Evolutionary conservation across 805 yeast species (phyloP).

Genomic region (Lipomyces anomalus): DNA sequence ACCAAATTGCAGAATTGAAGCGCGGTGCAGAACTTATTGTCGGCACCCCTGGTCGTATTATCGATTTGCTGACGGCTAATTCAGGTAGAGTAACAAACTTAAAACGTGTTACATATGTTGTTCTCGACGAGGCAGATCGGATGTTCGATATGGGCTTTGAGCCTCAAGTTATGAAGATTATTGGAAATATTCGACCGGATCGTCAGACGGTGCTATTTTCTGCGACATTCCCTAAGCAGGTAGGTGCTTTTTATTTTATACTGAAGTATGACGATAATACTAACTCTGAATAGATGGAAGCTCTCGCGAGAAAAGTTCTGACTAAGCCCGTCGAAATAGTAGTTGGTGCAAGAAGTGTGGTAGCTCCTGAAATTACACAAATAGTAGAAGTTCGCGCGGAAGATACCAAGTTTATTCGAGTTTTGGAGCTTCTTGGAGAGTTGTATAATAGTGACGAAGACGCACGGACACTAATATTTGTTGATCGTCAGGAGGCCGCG

Average conservation of each 20-base stretch:
- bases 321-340: constrained; percentile 64
- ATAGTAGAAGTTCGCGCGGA: constrained; percentile 55
- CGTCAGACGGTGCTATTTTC: constrained; percentile 85
- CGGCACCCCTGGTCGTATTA: constrained; percentile 93
- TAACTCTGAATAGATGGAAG: constrained; percentile 52
- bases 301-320: constrained; percentile 61
- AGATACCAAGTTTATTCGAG: constrained; percentile 49
- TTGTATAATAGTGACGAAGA: constrained; percentile 33
- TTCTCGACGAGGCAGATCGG: constrained; percentile 92
- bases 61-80: constrained; percentile 80
- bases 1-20: constrained; percentile 74
- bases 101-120: constrained; percentile 68
- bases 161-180: constrained; percentile 82
- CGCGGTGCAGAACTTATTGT: constrained; percentile 75
- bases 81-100: constrained; percentile 69
- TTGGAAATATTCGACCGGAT: constrained; percentile 74
- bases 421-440: constrained; percentile 53
- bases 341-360: constrained; percentile 74
- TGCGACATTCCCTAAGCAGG: constrained; percentile 72
- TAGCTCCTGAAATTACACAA: constrained; percentile 76
- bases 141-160: constrained; percentile 97
- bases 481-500: constrained; percentile 83
- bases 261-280: background rate
- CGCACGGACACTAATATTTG: constrained; percentile 62
- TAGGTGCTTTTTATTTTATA: background rate